phyloP scores from a whole-genome alignment of 306 rosid genomes.

The Acacia melanoxylon region DNA sequence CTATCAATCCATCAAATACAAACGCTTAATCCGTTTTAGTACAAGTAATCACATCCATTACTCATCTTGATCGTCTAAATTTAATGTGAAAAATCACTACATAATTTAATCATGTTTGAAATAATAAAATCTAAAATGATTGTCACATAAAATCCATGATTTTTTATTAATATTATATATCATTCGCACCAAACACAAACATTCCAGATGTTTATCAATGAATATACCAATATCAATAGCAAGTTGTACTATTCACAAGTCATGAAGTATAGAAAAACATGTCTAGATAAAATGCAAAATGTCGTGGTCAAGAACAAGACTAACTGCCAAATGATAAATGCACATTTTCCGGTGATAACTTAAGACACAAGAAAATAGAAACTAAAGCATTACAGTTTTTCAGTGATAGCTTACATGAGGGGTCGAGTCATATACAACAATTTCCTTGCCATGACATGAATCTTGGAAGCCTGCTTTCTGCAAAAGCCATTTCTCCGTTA shows the following conservation, averaged over 20 bases:
- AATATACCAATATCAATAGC: no score
- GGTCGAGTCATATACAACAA: conserved; percentile 32
- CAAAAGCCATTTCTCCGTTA: conserved; percentile 60
- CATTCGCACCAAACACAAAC: not conserved
- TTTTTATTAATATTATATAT: not conserved
- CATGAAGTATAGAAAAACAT: not conserved
- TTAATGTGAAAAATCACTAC: no score
- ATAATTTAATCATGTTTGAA: no score
- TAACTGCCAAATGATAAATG: not conserved
- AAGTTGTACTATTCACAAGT: not conserved
- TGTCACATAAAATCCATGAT: not conserved
- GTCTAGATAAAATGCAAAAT: not conserved
- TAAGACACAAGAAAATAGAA: conserved; percentile 1
- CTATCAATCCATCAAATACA: conserved; percentile 33
- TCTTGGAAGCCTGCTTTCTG: conserved; percentile 64
- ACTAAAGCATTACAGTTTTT: not conserved
- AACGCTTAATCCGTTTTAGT: not conserved
- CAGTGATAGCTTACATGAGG: conserved; percentile 41
- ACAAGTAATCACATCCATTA: not conserved
- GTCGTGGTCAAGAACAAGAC: not conserved
- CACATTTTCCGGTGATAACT: conserved; percentile 6
- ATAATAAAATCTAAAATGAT: no score
- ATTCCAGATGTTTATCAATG: no score
- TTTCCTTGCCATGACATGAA: conserved; percentile 42
- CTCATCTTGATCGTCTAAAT: no score